Percentiles rank a stretch among this genome's conserved stretches.
These are phyloP conservation scores for Macadamia tetraphylla DNA, from an alignment of 164 flowering plant species.

Conservation along the genomic window DNA sequence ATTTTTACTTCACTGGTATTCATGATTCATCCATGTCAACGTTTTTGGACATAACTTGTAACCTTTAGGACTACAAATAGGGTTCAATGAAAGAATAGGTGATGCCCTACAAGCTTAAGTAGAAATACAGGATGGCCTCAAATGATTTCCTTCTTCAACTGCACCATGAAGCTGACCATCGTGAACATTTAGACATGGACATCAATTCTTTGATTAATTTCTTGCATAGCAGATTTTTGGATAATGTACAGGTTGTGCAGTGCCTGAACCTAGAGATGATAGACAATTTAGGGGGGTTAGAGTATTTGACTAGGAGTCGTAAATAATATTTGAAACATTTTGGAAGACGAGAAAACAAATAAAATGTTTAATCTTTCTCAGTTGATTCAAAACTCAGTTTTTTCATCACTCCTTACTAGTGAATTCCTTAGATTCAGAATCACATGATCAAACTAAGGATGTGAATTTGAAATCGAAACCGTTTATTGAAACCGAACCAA, in stretches of 20 bases:
- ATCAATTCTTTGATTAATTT: conserved; percentile 10
- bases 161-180: conserved; percentile 6
- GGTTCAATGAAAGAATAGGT: conserved; percentile 7
- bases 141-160: conserved; percentile 13
- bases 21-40: neutral
- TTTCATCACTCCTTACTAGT: too few species aligned
- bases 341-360: neutral
- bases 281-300: neutral
- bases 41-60: conserved; percentile 3
- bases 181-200: conserved; percentile 3
- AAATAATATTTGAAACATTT: neutral
- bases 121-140: conserved; percentile 4
- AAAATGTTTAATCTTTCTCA: too few species aligned
- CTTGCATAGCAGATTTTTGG: conserved; percentile 26
- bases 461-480: too few species aligned
- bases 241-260: conserved; percentile 20
- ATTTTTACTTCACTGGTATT: conserved; percentile 3
- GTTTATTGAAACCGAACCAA: too few species aligned
- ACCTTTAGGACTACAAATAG: neutral
- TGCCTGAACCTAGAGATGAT: conserved; percentile 10
- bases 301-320: neutral
- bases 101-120: conserved; percentile 5
- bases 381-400: too few species aligned
- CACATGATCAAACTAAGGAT: too few species aligned
- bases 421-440: too few species aligned